phyloP scores from a whole-genome alignment of 345 rosid genomes.

The Eucalyptus brandiana region DNA sequence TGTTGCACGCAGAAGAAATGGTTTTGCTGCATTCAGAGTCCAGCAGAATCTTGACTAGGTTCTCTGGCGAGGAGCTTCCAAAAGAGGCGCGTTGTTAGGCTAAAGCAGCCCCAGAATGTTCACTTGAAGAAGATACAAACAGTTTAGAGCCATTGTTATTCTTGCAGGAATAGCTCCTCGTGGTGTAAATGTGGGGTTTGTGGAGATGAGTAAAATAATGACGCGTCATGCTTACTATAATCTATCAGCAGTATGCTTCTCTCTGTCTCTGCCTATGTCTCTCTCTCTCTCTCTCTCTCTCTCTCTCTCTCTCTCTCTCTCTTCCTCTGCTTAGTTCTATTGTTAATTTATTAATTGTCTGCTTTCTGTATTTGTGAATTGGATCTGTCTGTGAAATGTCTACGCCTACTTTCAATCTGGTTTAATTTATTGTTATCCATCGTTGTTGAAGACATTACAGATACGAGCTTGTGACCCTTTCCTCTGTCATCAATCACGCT shows the following conservation, averaged over 20 bases:
- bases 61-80: neutral
- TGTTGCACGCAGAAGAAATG: conserved; percentile 60
- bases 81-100: neutral
- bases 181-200: neutral
- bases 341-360: neutral
- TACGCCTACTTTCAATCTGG: neutral
- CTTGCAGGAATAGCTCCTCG: neutral
- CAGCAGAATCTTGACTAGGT: conserved; percentile 49
- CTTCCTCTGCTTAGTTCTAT: neutral
- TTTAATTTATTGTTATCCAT: neutral
- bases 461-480: neutral
- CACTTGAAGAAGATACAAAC: neutral
- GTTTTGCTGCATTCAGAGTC: conserved; percentile 81
- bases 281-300: too few relatives aligned
- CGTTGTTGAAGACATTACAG: neutral
- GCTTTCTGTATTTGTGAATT: neutral
- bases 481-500: neutral
- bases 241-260: neutral
- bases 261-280: neutral
- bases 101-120: neutral
- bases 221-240: neutral
- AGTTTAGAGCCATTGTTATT: neutral
- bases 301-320: too few relatives aligned
- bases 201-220: neutral
- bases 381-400: neutral